Base-by-base conservation (phyloP, 192 early-diverging fungal species). In the Rhizophlyctis rosea region DNA sequence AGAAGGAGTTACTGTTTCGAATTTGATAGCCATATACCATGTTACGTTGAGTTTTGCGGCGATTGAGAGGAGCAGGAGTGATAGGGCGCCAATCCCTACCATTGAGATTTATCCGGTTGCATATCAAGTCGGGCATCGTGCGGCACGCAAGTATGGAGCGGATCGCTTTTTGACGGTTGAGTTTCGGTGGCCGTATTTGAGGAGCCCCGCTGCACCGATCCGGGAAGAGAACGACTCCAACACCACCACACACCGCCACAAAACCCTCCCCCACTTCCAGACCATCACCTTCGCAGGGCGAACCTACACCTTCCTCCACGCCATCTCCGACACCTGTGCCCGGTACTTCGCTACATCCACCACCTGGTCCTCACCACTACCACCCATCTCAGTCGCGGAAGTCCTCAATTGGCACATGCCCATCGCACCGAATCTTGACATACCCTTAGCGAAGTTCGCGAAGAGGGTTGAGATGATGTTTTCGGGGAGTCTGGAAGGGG, bases 331-430 rank as follows among this genome's bases (percentile, higher is more conserved):
- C 13, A 14, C 57, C 14, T 29, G 18, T 5, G 54, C 53, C 0
- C 30, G 54, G 54, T 64, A 44, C 31, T 64, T 64, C 44, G 62
- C 62, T 4, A 64, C 62, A 11, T 13, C 25, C 21, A 16, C 28
- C 24, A 18, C n/a, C 1, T 13, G 33, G 11, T 21, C n/a, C n/a
- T n/a, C n/a, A n/a, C n/a, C n/a, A n/a, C n/a, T 18, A 18, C 27
- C 11, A 4, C 4, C 32, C 28, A 4, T 13, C 32, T 13, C 24
- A 33, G n/a, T 62, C 4, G 34, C 54, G 11, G 62, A 64, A 9
- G 56, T 64, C 44, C 25, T 64, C 11, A 13, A 34, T 24, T 64
- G 62, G 62, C 62, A 64, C 34, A 34, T 34, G n/a, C 62, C 62
- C 18, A 18, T 64, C 9, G 29, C 30, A 1, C n/a, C 28, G 2